Evolutionary conservation across 2,329 filamentous ascomycete species (phyloP), one percentile per base, ranked within the genome.

Genomic region (Hypoxylon sp.): DNA sequence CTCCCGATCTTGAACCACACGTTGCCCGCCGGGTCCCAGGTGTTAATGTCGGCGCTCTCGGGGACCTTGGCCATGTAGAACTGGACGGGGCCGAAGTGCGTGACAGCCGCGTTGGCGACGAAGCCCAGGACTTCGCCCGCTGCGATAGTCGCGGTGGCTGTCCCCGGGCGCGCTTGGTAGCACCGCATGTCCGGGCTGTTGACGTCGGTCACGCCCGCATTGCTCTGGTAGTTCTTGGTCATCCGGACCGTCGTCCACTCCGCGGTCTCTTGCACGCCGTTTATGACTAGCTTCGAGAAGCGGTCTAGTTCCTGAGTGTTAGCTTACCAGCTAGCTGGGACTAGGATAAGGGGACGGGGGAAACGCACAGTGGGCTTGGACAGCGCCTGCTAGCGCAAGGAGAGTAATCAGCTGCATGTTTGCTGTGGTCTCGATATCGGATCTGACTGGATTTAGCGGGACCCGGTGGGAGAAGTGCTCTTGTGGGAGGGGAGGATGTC

Each of bases 181-280:
- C 77, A 80, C 14, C 78, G 77, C 64, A 79, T 77, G 64, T 79
- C 77, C 0, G 69, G 53, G 62, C 72, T 76, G 65, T 66, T 74
- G 13, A 80, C 75, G 73, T 73, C 72, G 2, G 77, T 79, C 25
- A 79, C 78, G 14, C 76, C 77, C 20, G 70, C 73, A 66, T 80
- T 78, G 64, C 71, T 77, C 51, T 77, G 77, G 72, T 76, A 77
- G 74, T 79, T 79, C 70, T 79, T 79, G n/a, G 78, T 79, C 74
- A 73, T 74, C 8, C 76, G 74, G 56, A 79, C 60, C 2, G 75
- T 66, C 3, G 62, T 72, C 76, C 77, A 78, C 55, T 78, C 75
- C 7, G 69, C 64, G 6, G 72, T 60, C 54, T 78, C 76, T 37
- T 73, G 31, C 17, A 62, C 50, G 7, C 75, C 76, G 59, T 73